phyloP scores from a whole-genome alignment of 2,329 filamentous ascomycete genomes.

The Monilinia laxa region DNA sequence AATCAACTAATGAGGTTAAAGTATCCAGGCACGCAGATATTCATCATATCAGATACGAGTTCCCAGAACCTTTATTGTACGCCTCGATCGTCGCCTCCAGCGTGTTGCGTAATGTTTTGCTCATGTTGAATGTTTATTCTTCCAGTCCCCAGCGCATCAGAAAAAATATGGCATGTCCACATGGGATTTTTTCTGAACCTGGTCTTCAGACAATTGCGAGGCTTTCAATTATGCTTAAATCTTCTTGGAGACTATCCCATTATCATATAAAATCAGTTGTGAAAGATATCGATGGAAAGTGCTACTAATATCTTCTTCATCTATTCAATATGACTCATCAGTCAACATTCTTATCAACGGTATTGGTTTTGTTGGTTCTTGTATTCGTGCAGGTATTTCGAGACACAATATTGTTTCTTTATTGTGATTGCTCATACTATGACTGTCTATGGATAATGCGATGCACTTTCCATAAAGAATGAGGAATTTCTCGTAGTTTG shows the following conservation, averaged over 20 bases:
- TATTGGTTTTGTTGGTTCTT: conserved; percentile 6
- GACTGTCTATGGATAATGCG: not conserved
- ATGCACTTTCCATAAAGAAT: not conserved
- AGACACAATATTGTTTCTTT: not conserved
- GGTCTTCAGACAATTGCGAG: not conserved
- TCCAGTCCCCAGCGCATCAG: not conserved
- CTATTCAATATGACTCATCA: not conserved
- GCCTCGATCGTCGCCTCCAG: not conserved
- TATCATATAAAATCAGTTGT: not conserved
- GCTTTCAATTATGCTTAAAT: not conserved
- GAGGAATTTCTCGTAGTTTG: not conserved
- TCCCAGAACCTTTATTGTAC: not conserved
- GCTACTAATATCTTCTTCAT: not conserved
- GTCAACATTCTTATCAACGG: not conserved
- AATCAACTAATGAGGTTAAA: not conserved
- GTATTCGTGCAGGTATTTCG: not conserved
- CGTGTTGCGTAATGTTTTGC: not conserved
- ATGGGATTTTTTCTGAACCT: not conserved
- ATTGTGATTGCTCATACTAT: not conserved
- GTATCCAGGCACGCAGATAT: not conserved
- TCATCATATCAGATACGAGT: not conserved
- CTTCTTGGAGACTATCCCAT: not conserved
- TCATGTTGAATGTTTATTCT: not conserved
- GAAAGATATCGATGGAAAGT: not conserved
- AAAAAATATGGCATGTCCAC: not conserved